Percentiles rank a stretch among this genome's conserved stretches.
These are phyloP conservation scores for Evernia prunastri DNA, from an alignment of 495 filamentous ascomycete species.

Conservation along the genomic window DNA sequence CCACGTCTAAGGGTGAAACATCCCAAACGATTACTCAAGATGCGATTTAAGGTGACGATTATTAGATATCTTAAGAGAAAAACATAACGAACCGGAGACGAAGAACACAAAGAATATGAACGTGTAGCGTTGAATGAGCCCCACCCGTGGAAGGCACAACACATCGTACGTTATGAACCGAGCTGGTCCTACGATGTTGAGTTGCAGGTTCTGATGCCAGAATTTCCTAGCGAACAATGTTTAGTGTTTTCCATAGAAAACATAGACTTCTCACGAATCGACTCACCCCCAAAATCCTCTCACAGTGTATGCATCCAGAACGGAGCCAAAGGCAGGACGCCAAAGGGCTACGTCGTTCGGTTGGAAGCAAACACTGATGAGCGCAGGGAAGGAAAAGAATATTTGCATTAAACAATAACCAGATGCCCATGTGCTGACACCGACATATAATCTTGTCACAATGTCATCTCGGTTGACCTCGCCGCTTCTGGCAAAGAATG, in stretches of 20 bases:
- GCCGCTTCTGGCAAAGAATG: not conserved
- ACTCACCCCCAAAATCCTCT: constrained; percentile 1
- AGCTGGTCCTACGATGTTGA: not conserved
- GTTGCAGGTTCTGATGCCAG: not conserved
- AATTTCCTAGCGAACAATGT: not conserved
- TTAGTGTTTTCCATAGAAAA: not conserved
- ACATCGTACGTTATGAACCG: not conserved
- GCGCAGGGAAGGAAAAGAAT: not conserved
- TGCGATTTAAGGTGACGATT: too few species aligned
- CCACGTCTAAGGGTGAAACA: too few species aligned
- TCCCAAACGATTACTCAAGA: too few species aligned
- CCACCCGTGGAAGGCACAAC: not conserved
- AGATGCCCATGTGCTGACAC: not conserved
- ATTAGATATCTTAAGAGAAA: too few species aligned
- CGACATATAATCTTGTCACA: not conserved
- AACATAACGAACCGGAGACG: not conserved
- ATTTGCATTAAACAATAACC: not conserved
- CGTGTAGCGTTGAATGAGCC: not conserved
- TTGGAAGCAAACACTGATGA: not conserved
- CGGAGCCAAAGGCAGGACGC: not conserved
- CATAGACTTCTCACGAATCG: not conserved
- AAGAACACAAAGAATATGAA: not conserved
- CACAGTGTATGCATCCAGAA: not conserved
- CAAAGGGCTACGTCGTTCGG: not conserved
- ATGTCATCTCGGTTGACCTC: not conserved